phyloP scores from a whole-genome alignment of 2,329 filamentous ascomycete species.

The Paraphaeosphaeria sporulosa region DNA sequence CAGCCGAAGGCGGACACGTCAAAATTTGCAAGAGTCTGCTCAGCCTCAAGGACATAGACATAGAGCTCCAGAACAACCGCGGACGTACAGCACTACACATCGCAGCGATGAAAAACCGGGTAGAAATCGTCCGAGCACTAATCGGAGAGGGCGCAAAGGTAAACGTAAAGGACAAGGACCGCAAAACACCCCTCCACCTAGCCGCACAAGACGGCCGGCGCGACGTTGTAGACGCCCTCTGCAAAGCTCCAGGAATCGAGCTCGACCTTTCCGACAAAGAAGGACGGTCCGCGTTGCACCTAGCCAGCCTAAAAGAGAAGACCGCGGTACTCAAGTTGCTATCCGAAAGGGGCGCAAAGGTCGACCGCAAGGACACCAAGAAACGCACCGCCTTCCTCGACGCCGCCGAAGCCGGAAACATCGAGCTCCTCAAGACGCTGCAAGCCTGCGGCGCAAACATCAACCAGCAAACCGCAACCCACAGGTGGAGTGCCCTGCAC shows the following conservation, averaged over 20 bases:
- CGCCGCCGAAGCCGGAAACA: background rate
- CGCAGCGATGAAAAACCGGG: background rate
- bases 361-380: background rate
- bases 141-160: background rate
- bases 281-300: background rate
- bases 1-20: background rate
- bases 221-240: background rate
- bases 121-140: background rate
- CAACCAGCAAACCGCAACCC: background rate
- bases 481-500: background rate
- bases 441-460: background rate
- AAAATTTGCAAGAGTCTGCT: background rate
- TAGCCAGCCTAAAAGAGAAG: background rate
- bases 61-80: background rate
- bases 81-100: background rate
- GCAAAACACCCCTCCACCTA: background rate
- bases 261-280: background rate
- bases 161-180: background rate
- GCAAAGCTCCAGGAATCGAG: background rate
- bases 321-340: background rate
- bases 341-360: background rate
- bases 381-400: background rate
- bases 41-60: background rate
- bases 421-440: background rate
- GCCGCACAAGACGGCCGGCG: background rate